Percentiles rank a stretch among this genome's conserved stretches.
phyloP scores from a whole-genome alignment of 2,329 filamentous ascomycete species.

The Thermoascus crustaceus region DNA sequence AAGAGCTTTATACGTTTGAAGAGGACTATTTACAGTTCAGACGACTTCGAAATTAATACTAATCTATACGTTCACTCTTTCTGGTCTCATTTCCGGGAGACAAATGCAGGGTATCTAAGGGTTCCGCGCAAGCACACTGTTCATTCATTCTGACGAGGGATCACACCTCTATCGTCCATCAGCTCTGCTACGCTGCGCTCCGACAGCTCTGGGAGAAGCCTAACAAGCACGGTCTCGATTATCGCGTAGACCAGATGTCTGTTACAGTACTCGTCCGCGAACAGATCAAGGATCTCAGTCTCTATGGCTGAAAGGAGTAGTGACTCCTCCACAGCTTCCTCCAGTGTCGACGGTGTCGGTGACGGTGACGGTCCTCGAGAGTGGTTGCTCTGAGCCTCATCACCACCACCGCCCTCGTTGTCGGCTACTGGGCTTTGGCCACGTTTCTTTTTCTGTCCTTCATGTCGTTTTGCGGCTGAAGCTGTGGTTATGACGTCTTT shows the following conservation, averaged over 20 bases:
- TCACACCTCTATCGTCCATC: constrained; percentile 59
- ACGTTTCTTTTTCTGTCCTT: constrained; percentile 3
- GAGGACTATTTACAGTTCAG: no score
- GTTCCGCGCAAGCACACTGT: constrained; percentile 3
- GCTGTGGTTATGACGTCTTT: constrained; percentile 4
- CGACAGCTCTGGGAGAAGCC: constrained; percentile 73
- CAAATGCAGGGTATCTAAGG: no score
- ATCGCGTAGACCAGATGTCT: constrained; percentile 80
- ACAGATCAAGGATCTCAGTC: constrained; percentile 58
- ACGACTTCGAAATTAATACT: no score
- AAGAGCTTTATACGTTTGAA: no score
- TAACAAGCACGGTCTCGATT: constrained; percentile 72
- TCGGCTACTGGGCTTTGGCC: constrained; percentile 6
- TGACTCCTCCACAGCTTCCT: constrained; percentile 39
- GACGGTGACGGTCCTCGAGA: constrained; percentile 9
- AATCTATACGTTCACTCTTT: no score
- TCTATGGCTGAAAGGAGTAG: constrained; percentile 53
- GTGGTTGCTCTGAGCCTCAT: constrained; percentile 1
- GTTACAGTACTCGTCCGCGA: constrained; percentile 81
- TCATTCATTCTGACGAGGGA: constrained; percentile 9
- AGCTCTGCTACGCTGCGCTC: constrained; percentile 64
- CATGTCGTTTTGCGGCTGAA: constrained; percentile 8
- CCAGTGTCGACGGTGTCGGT: constrained; percentile 15
- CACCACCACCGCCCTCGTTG: neutral
- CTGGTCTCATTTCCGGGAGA: no score